Percentiles rank a stretch among this genome's conserved stretches.
Evolutionary conservation across 176 grass and related monocot species (phyloP).

Genomic region (Echinochloa phyllopogon): DNA sequence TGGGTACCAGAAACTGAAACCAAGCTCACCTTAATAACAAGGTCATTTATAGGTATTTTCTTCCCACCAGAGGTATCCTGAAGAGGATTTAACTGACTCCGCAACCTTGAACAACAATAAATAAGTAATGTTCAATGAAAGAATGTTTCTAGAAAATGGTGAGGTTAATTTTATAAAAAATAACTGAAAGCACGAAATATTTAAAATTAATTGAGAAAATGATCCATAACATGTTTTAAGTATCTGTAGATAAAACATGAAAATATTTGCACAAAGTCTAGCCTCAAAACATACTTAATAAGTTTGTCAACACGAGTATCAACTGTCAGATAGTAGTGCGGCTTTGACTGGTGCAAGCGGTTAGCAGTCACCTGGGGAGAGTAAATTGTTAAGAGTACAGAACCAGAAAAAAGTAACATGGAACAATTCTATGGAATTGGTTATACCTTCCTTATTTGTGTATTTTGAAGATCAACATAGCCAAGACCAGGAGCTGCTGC

Average conservation of each 20-base stretch:
- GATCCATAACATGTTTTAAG: no score
- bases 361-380: constrained; percentile 71
- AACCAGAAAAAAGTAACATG: no score
- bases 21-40: constrained; percentile 85
- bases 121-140: constrained; percentile 5
- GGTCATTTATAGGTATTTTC: constrained; percentile 90
- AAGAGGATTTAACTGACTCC: constrained; percentile 72
- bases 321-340: constrained; percentile 94
- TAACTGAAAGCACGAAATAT: neutral
- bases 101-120: constrained; percentile 54
- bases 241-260: no score
- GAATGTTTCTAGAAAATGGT: no score
- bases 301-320: constrained; percentile 85
- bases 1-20: neutral
- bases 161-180: no score
- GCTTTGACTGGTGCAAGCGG: constrained; percentile 75
- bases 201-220: constrained; percentile 24
- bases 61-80: constrained; percentile 89
- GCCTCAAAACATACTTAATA: constrained; percentile 60
- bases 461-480: constrained; percentile 78
- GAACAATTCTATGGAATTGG: no score
- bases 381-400: neutral
- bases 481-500: constrained; percentile 46
- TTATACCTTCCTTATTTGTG: constrained; percentile 88
- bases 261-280: no score